Base-by-base conservation (phyloP, 1,284 basidiomycete genomes). In the Trichosporon sp. region DNA sequence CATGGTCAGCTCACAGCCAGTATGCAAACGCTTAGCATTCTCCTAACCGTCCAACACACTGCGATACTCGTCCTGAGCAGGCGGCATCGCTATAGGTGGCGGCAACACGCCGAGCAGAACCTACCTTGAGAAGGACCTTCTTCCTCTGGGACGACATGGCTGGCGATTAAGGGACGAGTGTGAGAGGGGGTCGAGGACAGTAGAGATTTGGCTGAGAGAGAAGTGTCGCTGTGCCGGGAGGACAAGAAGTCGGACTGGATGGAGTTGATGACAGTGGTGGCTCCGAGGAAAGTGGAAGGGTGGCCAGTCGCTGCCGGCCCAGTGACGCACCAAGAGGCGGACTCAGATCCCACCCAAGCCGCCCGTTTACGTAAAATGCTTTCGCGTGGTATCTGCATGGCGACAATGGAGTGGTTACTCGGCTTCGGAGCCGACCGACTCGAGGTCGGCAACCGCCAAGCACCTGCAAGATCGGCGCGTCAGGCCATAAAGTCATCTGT, bases 51-150 rank as follows among this genome's bases (percentile, higher is more conserved):
- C 6, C 65, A 66, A 14, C n/a, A 35, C 19, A 19, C 32, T n/a
- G 26, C 21, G 8, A 63, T 32, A 35, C 54, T 12, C 26, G n/a
- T n/a, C 7, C 1, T 7, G 21, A 11, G 46, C 1, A 1, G 14
- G 12, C 8, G 2, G 16, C 2, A 35, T n/a, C n/a, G 66, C 26
- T 11, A n/a, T 48, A 12, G 26, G 51, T 56, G 40, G 54, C 26
- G 56, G 51, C 48, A 59, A 38, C 38, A 38, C 16, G 26, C 11
- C n/a, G 12, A 26, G 12, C 5, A 3, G 14, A 21, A 79, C 85
- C 67, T 71, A 96, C 96, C 90, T 99, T 99, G 84, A 99, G 90
- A 70, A 99, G 88, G 79, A 98, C 96, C 84, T 88, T 89, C 80
- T 88, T 87, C 63, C 87, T 80, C 6, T 87, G 85, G n/a, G 87